phyloP scores from a whole-genome alignment of 1,139 yeast species.

The Protomyces pachydermus region DNA sequence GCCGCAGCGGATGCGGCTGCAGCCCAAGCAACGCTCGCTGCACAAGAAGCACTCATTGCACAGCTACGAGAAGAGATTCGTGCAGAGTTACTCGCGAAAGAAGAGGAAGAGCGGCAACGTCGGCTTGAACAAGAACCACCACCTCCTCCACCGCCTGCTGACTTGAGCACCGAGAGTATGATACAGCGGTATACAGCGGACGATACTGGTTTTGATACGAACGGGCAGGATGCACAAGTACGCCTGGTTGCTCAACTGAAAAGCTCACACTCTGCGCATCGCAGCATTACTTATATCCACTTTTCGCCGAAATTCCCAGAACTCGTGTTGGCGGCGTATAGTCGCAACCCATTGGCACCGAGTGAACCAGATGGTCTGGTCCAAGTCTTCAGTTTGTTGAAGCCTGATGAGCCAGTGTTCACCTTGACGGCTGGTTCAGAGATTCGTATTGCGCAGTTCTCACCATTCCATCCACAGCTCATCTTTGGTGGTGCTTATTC shows the following conservation, averaged over 20 bases:
- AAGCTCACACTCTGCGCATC: slow-evolving; percentile 35
- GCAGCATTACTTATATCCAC: slow-evolving; percentile 44
- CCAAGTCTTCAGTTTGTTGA: slow-evolving; percentile 44
- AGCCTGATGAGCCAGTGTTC: slow-evolving; percentile 47
- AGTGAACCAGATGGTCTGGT: slow-evolving; percentile 35
- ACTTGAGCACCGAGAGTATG: neutral
- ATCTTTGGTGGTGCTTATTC: slow-evolving; percentile 48
- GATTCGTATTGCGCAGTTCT: slow-evolving; percentile 43
- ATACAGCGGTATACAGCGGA: neutral
- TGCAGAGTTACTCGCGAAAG: slow-evolving; percentile 29
- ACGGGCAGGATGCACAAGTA: slow-evolving; percentile 4
- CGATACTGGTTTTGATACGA: neutral
- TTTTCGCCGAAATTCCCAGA: slow-evolving; percentile 46
- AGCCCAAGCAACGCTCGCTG: neutral
- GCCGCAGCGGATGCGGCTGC: neutral
- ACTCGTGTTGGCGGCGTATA: slow-evolving; percentile 43
- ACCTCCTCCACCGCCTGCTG: neutral
- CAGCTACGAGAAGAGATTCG: slow-evolving; percentile 32
- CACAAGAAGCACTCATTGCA: slow-evolving; percentile 17
- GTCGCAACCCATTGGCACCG: slow-evolving; percentile 31
- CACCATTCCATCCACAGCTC: slow-evolving; percentile 41
- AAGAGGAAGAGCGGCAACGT: neutral
- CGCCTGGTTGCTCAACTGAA: slow-evolving; percentile 34
- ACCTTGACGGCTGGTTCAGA: slow-evolving; percentile 48
- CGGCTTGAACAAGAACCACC: neutral